Base-by-base conservation (phyloP, 345 rosid species). In the Syzygium aromaticum region DNA sequence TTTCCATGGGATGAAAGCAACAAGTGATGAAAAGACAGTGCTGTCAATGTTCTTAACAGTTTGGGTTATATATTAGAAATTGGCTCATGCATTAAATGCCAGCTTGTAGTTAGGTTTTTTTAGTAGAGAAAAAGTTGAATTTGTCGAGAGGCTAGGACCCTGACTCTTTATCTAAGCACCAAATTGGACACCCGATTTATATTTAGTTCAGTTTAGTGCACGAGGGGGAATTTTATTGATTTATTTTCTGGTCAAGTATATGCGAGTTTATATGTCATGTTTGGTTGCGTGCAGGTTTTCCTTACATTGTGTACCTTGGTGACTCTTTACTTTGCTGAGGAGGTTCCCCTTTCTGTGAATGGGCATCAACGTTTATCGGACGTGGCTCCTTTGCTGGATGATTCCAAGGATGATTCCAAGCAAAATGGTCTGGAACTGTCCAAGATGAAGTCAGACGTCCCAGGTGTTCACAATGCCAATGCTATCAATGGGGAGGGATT, bases 301-400 rank as follows among this genome's bases (percentile, higher is more conserved):
- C 95, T 98, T 61, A 93, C 94, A 77, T 15, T 98, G 13, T 98
- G 98, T 88, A 94, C 98, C 54, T 91, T 93, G 63, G 98, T 95
- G 87, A 98, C 99, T 54, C 88, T 98, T 88, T 95, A 92, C 92
- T 96, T 93, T 92, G 99, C 99, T 33, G 91, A 96, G 86, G 99
- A 98, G 93, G 91, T 95, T 86, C 99, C 99, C 28, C 91, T 95
- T 84, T 63, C 88, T 86, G 89, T 84, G 87, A 91, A 89, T 87
- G 91, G 89, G 84, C 91, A 90, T 61, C 89, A 86, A 61, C 92
- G 54, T 77, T 84, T 89, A 91, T 92, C 92, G 86, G 98, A 98
- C 92, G 94, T 94, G 88, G 98, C 97, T 87, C 99, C 99, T 91
- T 91, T 98, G 88, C 89, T 98, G 90, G 90, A 93, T 88, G 94